phyloP scores from a whole-genome alignment of 805 yeast genomes.

The Candida oleophila region DNA sequence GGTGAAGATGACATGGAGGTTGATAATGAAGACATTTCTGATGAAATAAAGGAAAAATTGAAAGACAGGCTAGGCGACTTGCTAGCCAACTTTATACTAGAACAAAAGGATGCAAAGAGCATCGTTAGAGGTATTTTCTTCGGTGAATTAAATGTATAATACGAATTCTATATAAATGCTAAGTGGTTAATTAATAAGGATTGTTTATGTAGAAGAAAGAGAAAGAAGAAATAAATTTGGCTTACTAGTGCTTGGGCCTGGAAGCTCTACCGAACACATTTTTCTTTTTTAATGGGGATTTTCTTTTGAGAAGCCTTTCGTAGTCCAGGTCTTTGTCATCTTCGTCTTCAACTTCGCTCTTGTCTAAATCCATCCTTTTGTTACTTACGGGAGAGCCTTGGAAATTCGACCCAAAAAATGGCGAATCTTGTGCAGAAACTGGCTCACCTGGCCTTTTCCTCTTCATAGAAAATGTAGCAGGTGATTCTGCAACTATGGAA shows the following conservation, averaged over 20 bases:
- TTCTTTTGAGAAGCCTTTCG: constrained; percentile 5
- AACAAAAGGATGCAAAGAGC: constrained; percentile 47
- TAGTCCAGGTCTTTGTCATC: constrained; percentile 10
- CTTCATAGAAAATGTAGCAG: constrained; percentile 5
- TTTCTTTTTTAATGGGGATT: not conserved
- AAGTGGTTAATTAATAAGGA: too few species aligned
- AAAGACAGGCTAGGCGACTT: constrained; percentile 59
- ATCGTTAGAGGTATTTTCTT: constrained; percentile 68
- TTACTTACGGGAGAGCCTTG: constrained; percentile 16
- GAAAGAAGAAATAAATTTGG: not conserved
- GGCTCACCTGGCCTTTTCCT: constrained; percentile 36
- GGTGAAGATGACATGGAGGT: constrained; percentile 26
- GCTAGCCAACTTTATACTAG: constrained; percentile 49
- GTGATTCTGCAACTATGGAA: too few species aligned
- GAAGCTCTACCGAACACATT: constrained; percentile 6
- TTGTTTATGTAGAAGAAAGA: not conserved
- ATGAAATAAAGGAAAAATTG: constrained; percentile 41
- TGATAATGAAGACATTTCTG: constrained; percentile 36
- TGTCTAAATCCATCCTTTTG: constrained; percentile 4
- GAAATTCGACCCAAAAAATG: constrained; percentile 26
- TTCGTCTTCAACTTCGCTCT: constrained; percentile 4
- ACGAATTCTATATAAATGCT: not conserved
- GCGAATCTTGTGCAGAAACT: constrained; percentile 32
- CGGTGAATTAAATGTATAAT: constrained; percentile 49
- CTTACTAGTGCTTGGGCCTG: not conserved